Evolutionary conservation across 2,329 filamentous ascomycete species (phyloP).

Genomic region (Aureobasidium namibiae): DNA sequence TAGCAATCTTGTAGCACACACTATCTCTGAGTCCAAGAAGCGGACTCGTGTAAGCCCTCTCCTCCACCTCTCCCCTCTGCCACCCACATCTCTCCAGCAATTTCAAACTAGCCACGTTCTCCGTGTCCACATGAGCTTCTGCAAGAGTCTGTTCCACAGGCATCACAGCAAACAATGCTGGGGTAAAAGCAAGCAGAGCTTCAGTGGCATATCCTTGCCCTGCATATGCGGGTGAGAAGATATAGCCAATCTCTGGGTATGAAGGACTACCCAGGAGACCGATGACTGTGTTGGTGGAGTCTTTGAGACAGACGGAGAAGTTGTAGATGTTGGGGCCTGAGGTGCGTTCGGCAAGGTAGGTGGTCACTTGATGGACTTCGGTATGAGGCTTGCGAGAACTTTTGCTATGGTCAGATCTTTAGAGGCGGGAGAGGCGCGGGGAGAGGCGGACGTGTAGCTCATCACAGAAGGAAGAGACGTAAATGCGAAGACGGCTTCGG

Average conservation of each 20-base stretch:
- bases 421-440: not conserved
- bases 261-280: constrained; percentile 14
- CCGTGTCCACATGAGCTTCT: constrained; percentile 1
- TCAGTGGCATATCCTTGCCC: constrained; percentile 19
- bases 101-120: constrained; percentile 7
- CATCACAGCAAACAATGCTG: not conserved
- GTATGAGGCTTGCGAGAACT: not conserved
- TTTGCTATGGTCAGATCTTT: not conserved
- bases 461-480: not conserved
- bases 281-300: constrained; percentile 11
- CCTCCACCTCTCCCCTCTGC: not conserved
- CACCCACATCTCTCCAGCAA: constrained; percentile 12
- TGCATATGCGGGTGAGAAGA: constrained; percentile 14
- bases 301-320: not conserved
- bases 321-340: constrained; percentile 1
- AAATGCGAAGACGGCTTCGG: not conserved
- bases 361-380: not conserved
- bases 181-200: constrained; percentile 15
- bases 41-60: not conserved
- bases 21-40: not conserved
- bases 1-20: constrained; percentile 1
- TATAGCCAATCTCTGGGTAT: constrained; percentile 18
- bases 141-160: not conserved
- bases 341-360: constrained; percentile 1
- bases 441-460: not conserved